These are phyloP conservation scores for Plasmopara halstedii DNA, from an alignment of 352 stramenopile genomes.

Conservation along the genomic window DNA sequence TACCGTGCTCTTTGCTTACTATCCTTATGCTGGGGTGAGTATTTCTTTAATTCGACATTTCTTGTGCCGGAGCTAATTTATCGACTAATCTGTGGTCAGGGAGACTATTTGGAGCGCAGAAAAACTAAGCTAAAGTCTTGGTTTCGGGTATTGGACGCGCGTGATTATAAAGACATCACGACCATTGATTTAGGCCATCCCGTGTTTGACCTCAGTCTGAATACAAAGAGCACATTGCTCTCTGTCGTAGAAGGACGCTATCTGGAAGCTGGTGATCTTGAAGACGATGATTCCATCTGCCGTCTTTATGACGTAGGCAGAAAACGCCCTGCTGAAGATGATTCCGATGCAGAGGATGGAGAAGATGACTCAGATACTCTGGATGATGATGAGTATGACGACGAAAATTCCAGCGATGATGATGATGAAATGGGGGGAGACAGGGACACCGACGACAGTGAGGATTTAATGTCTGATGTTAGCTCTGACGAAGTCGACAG, in stretches of 20 bases:
- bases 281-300: constrained; percentile 73
- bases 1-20: constrained; percentile 79
- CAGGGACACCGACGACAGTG: constrained; percentile 37
- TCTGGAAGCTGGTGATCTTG: constrained; percentile 41
- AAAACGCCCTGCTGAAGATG: constrained; percentile 77
- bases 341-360: constrained; percentile 80
- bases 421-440: constrained; percentile 24
- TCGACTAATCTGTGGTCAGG: constrained; percentile 20
- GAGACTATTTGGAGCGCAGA: constrained; percentile 45
- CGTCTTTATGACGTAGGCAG: constrained; percentile 84
- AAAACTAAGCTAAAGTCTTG: constrained; percentile 72
- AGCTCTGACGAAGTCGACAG: constrained; percentile 18
- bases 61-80: constrained; percentile 2
- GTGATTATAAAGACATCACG: constrained; percentile 80
- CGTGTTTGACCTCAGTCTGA: constrained; percentile 64
- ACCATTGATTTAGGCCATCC: constrained; percentile 74
- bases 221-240: constrained; percentile 55
- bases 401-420: constrained; percentile 49
- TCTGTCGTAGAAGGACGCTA: constrained; percentile 74
- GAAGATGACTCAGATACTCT: constrained; percentile 59
- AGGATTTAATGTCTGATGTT: constrained; percentile 23
- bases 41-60: not conserved
- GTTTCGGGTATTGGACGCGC: constrained; percentile 75
- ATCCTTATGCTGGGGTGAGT: constrained; percentile 57
- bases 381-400: constrained; percentile 75